Evolutionary conservation across 2,329 filamentous ascomycete genomes (phyloP), one percentile per base, ranked within the genome.

Genomic region (Biscogniauxia marginata): DNA sequence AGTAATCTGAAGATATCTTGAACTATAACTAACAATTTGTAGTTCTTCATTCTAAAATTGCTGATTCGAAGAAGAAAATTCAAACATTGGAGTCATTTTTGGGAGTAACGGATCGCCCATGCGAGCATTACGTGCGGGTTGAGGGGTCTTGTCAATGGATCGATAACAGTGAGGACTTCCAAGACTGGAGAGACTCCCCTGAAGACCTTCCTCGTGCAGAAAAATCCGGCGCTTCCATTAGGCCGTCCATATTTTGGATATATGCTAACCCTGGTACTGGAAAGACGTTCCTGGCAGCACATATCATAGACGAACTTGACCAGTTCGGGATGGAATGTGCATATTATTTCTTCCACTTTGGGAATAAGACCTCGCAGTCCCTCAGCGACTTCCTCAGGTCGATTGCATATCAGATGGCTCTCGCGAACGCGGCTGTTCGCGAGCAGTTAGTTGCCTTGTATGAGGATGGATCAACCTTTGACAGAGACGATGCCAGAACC

Each of bases 321-420:
- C 51, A 61, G 9, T 56, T 57, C 20, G 46, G 51, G 2, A 30
- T 63, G 4, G 44, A 59, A 4, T 56, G 39, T 49, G 46, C 54
- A 2, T 58, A 50, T 11, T 61, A 68, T 44, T 63, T 61, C 46
- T 69, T 69, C 24, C 61, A 62, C 13, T 43, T 60, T 4, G 62
- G 62, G 0, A 56, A 60, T 13, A 60, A 62, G 8, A 46, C 23
- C 0, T 48, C 57, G 6, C 46, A 52, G 8, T 59, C 63, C 0
- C 44, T 68, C 0, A 57, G 50, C 1, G 49, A 46, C 2, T 63
- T 62, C 8, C 39, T 68, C 3, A 51, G 66, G 21, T 71, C 71
- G 0, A 57, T 74, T 3, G 68, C 70, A 1, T 69, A 61, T 46
- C 73, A 75, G 53, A 73, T 75, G 70, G 70, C 73, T 9, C 20